phyloP scores from a whole-genome alignment of 768 basidiomycete species.

The Serendipita sp. region DNA sequence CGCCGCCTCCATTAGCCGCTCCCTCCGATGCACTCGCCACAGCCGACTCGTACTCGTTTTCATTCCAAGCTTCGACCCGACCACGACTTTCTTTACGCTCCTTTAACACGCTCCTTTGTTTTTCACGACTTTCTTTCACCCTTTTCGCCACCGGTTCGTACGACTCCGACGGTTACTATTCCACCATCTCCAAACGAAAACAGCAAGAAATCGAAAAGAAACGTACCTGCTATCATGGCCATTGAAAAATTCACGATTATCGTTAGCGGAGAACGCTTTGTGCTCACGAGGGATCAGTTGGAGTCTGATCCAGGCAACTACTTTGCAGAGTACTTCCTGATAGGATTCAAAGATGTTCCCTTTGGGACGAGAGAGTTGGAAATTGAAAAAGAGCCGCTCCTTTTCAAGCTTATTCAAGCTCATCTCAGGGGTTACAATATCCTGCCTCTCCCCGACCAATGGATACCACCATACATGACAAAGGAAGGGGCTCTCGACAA shows the following conservation, averaged over 20 bases:
- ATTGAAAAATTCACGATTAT: neutral
- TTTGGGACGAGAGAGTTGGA: neutral
- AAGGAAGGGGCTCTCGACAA: neutral
- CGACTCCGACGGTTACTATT: neutral
- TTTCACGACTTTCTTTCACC: neutral
- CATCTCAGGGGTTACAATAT: neutral
- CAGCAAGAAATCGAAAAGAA: no score
- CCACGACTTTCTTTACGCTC: no score
- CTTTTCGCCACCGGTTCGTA: neutral
- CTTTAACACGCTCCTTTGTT: no score
- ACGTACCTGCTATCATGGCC: neutral
- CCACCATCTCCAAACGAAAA: no score
- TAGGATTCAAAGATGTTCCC: neutral
- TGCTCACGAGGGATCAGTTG: neutral
- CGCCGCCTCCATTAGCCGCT: no score
- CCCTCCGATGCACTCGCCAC: no score
- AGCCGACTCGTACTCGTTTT: no score
- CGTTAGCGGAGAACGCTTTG: neutral
- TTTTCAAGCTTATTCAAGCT: neutral
- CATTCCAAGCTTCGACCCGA: no score
- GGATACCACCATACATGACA: constrained; percentile 1
- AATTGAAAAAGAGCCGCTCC: neutral
- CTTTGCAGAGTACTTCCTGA: neutral
- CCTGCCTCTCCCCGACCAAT: neutral
- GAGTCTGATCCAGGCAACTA: neutral